Conservation (phyloP, 1,139 yeast species). For the Pichia sp. region DNA sequence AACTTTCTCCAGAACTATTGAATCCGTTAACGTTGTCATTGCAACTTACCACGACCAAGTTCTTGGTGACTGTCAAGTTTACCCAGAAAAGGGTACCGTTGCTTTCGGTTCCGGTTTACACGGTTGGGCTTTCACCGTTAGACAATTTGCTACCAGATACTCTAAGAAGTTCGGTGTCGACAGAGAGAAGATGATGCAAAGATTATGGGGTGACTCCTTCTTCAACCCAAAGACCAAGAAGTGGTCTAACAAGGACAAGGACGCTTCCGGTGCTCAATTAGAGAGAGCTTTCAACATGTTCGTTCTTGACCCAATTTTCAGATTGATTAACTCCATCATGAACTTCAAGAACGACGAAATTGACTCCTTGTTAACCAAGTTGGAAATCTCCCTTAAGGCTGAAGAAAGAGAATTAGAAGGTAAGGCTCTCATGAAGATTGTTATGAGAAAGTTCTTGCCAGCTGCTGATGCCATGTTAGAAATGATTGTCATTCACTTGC, state of each 20-base stretch:
- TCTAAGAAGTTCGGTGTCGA: constrained; percentile 99
- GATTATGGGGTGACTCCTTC: constrained; percentile 99
- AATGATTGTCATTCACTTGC: constrained; percentile 98
- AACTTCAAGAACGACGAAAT: constrained; percentile 97
- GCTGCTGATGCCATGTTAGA: constrained; percentile 99
- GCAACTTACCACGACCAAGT: constrained; percentile 89
- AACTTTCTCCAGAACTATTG: constrained; percentile 97
- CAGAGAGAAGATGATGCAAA: constrained; percentile 95
- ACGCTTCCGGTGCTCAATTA: constrained; percentile 89
- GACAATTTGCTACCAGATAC: constrained; percentile 98
- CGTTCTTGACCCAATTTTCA: constrained; percentile 98
- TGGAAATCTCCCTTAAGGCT: constrained; percentile 83
- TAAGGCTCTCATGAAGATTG: constrained; percentile 96
- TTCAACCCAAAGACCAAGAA: constrained; percentile 99
- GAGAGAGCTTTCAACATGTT: constrained; percentile 99
- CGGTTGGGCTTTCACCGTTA: constrained; percentile 99
- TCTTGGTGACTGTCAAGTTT: constrained; percentile 95
- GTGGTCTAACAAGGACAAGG: constrained; percentile 97
- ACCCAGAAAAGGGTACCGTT: constrained; percentile 99
- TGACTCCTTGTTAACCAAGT: constrained; percentile 81
- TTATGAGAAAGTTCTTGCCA: constrained; percentile 99
- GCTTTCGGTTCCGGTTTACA: constrained; percentile 99
- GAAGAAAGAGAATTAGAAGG: constrained; percentile 98
- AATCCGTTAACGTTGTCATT: constrained; percentile 97
- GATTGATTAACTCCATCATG: constrained; percentile 92